A percentile compares a stretch with the other conserved stretches of the same genome.
Conservation (phyloP, 257 asterid species). For the Cynanchum wilfordii region DNA sequence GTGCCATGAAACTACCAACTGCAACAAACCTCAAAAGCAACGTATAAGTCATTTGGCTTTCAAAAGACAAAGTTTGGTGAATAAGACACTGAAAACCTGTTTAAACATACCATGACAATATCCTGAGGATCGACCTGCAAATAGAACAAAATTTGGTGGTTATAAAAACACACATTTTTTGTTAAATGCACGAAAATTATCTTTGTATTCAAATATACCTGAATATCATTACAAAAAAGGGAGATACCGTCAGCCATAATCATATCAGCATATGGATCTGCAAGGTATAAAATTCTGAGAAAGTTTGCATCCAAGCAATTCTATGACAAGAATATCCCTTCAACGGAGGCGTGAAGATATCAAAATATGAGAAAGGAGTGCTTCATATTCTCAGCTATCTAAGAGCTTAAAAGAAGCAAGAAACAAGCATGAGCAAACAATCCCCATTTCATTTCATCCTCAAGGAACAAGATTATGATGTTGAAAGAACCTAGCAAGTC, state of each 20-base stretch:
- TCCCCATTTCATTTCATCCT: not conserved
- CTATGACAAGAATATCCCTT: not conserved
- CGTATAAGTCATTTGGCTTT: not conserved
- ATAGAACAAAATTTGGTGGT: slow-evolving; percentile 7
- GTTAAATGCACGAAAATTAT: not conserved
- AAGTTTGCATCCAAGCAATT: slow-evolving; percentile 5
- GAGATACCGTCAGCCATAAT: slow-evolving; percentile 53
- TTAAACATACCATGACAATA: slow-evolving; percentile 89
- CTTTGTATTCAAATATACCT: slow-evolving; percentile 22
- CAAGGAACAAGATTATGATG: not conserved
- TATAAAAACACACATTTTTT: not conserved
- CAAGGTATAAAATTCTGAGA: slow-evolving; percentile 16
- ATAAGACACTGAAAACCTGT: no score
- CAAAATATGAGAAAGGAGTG: not conserved
- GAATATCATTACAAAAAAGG: slow-evolving; percentile 42
- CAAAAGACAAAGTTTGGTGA: not conserved
- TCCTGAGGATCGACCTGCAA: slow-evolving; percentile 96
- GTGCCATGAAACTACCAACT: slow-evolving; percentile 69
- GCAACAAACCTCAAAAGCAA: slow-evolving; percentile 9
- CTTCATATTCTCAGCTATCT: not conserved
- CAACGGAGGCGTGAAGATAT: not conserved
- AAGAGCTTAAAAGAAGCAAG: not conserved
- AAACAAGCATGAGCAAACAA: not conserved
- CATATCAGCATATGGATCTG: slow-evolving; percentile 42
- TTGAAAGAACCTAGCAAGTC: not conserved